Evolutionary conservation across 2,329 filamentous ascomycete genomes (phyloP).

Genomic region (Penicillium vulpinum): DNA sequence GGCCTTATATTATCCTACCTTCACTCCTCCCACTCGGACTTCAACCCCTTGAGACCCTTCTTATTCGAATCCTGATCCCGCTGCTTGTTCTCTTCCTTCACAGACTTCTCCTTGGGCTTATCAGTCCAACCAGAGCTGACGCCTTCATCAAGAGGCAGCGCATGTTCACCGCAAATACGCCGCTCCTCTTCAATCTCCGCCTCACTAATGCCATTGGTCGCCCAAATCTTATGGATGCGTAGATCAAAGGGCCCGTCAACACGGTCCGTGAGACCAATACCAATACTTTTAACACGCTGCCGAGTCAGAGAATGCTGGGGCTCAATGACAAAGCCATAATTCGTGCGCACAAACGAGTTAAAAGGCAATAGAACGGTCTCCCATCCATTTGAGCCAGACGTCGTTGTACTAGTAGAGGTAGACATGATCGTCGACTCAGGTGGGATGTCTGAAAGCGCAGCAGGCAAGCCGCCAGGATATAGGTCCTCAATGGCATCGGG

Average conservation of each 20-base stretch:
- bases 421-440: conserved; percentile 38
- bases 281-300: conserved; percentile 81
- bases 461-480: conserved; percentile 33
- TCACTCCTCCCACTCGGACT: conserved; percentile 37
- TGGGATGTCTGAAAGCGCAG: conserved; percentile 41
- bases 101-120: conserved; percentile 2
- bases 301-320: conserved; percentile 87
- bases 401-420: conserved; percentile 35
- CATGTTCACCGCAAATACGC: conserved; percentile 42
- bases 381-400: conserved; percentile 79
- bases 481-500: conserved; percentile 23
- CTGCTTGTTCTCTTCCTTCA: conserved; percentile 6
- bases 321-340: conserved; percentile 87
- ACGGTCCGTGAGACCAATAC: conserved; percentile 85
- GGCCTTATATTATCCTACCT: background rate
- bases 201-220: conserved; percentile 68
- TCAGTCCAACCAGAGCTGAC: conserved; percentile 31
- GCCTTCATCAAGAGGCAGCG: conserved; percentile 39
- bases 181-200: conserved; percentile 43
- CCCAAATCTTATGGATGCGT: conserved; percentile 83
- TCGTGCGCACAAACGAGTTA: conserved; percentile 92
- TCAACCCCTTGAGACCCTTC: conserved; percentile 38
- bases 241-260: conserved; percentile 86
- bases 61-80: conserved; percentile 23
- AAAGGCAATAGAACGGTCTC: conserved; percentile 92